Base-by-base conservation (phyloP, 139 green algal genomes). In the Pycnococcus provasolii region DNA sequence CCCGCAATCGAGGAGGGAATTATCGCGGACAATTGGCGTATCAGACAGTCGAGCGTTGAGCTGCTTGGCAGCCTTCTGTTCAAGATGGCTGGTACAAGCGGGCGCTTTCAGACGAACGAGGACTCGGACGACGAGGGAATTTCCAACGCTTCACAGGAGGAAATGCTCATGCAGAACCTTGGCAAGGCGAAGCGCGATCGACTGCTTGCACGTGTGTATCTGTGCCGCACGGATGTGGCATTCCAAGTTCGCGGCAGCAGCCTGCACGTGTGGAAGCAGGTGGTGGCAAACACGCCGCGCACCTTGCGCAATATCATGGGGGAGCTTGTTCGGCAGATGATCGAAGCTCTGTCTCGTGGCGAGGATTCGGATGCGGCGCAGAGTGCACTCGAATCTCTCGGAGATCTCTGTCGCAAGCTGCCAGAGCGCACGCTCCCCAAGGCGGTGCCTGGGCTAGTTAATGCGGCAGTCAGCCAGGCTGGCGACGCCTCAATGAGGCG, bases 1-100 rank as follows among this genome's bases (percentile, higher is more conserved):
- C 92, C 91, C 3, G 86, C 85, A 1, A 84, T 98, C 53, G 92
- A 96, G 81, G 79, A 85, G 45, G 89, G 89, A n/a, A 81, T 95
- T 0, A 78, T 86, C 51, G 72, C 77, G 46, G 77, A 81, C 60
- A 96, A 92, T 77, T 97, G 92, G 92, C 87, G 92, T 68, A 97
- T 98, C 76, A 60, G 92, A 3, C 89, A 99, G 79, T 85, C 76
- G 42, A 90, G 82, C 4, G 79, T 96, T 45, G 89, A 97, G 76
- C 83, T 99, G 45, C 84, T 96, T 46, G 92, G 92, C 11, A 86
- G 94, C 64, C 81, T 99, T 75, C 84, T 99, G 26, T 99, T 96
- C 84, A 96, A 78, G 53, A 67, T 95, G 42, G 86, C 86, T 5
- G 91, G 91, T 54, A 91, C 88, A 8, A 87, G 71, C 5, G 91